A percentile compares a stretch with the other conserved stretches of the same genome.
Conservation (phyloP, 345 rosid species). For the Citrus australasica region DNA sequence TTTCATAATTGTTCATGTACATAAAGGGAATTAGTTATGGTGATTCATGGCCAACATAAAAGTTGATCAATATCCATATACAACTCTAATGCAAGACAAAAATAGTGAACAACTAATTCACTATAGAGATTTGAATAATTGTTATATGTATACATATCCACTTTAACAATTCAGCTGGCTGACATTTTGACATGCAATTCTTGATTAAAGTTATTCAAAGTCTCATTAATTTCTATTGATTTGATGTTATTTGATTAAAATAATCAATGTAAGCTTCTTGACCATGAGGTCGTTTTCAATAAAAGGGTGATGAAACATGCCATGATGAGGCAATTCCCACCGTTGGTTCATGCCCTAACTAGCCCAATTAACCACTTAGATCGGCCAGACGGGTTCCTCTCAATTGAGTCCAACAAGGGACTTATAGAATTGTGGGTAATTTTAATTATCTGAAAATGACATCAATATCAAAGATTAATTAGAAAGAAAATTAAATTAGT, state of each 20-base stretch:
- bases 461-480: not conserved
- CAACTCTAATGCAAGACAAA: conserved; percentile 12
- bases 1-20: too few relatives aligned
- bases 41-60: conserved; percentile 8
- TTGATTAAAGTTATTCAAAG: not conserved
- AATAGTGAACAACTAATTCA: conserved; percentile 20
- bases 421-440: not conserved
- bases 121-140: not conserved
- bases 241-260: not conserved
- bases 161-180: not conserved
- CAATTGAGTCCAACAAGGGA: conserved; percentile 2
- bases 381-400: not conserved
- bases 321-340: not conserved
- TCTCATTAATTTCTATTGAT: not conserved
- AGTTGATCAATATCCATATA: not conserved
- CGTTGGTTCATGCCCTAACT: not conserved
- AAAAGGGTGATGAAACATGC: not conserved
- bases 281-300: not conserved
- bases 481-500: not conserved
- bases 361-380: not conserved
- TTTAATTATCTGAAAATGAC: conserved; percentile 24
- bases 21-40: not conserved
- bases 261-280: not conserved
- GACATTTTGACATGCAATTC: conserved; percentile 1
- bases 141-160: not conserved